Evolutionary conservation across 2,329 filamentous ascomycete genomes (phyloP).

Genomic region (Pseudopyrenochaeta lycopersici): DNA sequence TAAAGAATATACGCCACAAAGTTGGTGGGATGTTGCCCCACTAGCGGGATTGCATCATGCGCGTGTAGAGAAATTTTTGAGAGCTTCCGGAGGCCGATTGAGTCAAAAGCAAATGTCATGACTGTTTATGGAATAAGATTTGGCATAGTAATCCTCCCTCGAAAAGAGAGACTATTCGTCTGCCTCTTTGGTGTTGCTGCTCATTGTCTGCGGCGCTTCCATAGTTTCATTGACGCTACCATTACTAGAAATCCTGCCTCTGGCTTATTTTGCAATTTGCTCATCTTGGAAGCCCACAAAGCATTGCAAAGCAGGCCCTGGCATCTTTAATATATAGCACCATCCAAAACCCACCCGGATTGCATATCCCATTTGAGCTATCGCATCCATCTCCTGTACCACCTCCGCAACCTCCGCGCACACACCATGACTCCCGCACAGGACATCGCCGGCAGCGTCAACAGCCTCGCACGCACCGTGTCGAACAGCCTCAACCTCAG

Average conservation of each 20-base stretch:
- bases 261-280: slow-evolving; percentile 10
- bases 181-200: slow-evolving; percentile 24
- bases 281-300: neutral
- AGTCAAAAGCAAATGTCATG: slow-evolving; percentile 22
- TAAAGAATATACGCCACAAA: slow-evolving; percentile 1
- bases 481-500: slow-evolving; percentile 74
- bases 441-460: slow-evolving; percentile 45
- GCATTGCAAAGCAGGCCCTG: neutral
- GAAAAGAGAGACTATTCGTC: slow-evolving; percentile 19
- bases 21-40: slow-evolving; percentile 25
- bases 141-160: slow-evolving; percentile 12
- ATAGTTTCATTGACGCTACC: slow-evolving; percentile 21
- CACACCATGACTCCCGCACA: slow-evolving; percentile 47
- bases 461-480: slow-evolving; percentile 54
- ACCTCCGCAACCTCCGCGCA: slow-evolving; percentile 30
- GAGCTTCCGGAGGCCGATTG: slow-evolving; percentile 16
- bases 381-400: slow-evolving; percentile 23
- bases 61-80: slow-evolving; percentile 40
- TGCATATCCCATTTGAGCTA: slow-evolving; percentile 26
- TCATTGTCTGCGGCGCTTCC: slow-evolving; percentile 19
- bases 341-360: slow-evolving; percentile 18
- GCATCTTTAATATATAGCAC: neutral
- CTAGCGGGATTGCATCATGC: slow-evolving; percentile 46
- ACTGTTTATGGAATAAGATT: slow-evolving; percentile 8
- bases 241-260: slow-evolving; percentile 8